A percentile compares a stretch with the other conserved stretches of the same genome.
Evolutionary conservation across 805 yeast species (phyloP).

Genomic region (Candida odintsovae): DNA sequence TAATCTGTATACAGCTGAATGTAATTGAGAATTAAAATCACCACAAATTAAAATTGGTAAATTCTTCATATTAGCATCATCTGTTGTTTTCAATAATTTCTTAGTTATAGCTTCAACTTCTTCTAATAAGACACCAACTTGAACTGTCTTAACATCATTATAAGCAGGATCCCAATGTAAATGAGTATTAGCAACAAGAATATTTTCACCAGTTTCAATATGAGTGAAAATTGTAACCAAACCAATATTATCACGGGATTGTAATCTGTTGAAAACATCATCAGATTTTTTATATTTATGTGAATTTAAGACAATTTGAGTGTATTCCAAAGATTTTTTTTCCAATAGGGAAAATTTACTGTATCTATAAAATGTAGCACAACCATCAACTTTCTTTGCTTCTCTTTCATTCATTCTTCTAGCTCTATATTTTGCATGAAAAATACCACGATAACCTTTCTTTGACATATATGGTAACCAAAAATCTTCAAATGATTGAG

Average conservation of each 20-base stretch:
- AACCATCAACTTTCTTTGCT: conserved; percentile 92
- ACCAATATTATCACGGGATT: conserved; percentile 94
- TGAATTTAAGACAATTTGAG: conserved; percentile 70
- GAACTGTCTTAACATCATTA: conserved; percentile 94
- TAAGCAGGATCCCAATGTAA: conserved; percentile 98
- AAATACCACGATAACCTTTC: conserved; percentile 74
- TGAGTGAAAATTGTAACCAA: conserved; percentile 72
- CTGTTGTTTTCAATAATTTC: conserved; percentile 27
- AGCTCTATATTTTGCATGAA: conserved; percentile 86
- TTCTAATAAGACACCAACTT: conserved; percentile 86
- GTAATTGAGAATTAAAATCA: conserved; percentile 84
- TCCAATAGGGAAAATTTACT: conserved; percentile 65
- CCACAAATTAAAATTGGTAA: conserved; percentile 86
- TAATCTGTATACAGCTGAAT: conserved; percentile 90
- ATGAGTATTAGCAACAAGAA: conserved; percentile 84
- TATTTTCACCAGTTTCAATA: conserved; percentile 58
- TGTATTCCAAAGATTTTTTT: conserved; percentile 75
- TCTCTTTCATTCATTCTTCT: conserved; percentile 80
- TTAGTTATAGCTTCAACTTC: conserved; percentile 68
- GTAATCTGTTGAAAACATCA: conserved; percentile 91
- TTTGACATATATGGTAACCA: conserved; percentile 73
- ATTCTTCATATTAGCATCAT: conserved; percentile 43
- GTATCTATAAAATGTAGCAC: conserved; percentile 85
- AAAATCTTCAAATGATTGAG: conserved; percentile 75
- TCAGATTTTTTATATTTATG: conserved; percentile 89